Percentiles rank a stretch among this genome's conserved stretches.
These are phyloP conservation scores for Balamuthia mandrillaris DNA, from an alignment of 208 protist genomes.

Conservation along the genomic window DNA sequence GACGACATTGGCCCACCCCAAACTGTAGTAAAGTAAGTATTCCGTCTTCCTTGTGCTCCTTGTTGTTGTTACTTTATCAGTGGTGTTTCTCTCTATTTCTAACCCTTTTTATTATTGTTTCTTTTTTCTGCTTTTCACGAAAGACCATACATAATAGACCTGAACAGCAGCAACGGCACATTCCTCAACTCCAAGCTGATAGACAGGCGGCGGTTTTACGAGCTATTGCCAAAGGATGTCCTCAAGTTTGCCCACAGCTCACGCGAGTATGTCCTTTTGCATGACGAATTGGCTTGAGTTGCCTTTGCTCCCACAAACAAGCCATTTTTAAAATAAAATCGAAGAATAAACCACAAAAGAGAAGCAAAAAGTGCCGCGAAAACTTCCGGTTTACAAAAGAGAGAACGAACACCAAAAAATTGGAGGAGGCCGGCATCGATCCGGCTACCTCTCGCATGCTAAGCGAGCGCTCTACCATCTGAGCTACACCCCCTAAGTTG, in stretches of 20 bases:
- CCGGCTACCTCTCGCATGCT: no score
- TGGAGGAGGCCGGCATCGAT: no score
- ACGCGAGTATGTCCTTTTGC: slow-evolving; percentile 69
- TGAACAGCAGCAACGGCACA: slow-evolving; percentile 77
- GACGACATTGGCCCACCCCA: background rate
- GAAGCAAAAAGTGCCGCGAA: no score
- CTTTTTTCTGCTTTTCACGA: background rate
- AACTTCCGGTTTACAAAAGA: no score
- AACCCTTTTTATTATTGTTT: background rate
- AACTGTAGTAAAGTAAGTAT: slow-evolving; percentile 10
- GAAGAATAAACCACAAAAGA: no score
- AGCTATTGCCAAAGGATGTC: slow-evolving; percentile 70
- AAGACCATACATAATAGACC: slow-evolving; percentile 78
- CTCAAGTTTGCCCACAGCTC: slow-evolving; percentile 73
- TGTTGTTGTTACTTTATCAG: background rate
- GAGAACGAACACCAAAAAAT: no score
- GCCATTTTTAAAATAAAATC: no score
- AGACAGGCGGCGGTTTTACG: slow-evolving; percentile 66
- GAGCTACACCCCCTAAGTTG: no score
- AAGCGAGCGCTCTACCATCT: no score
- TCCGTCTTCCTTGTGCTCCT: background rate
- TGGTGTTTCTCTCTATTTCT: background rate
- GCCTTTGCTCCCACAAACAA: no score
- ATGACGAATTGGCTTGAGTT: slow-evolving; percentile 52
- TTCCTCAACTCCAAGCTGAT: slow-evolving; percentile 70